Base-by-base conservation (phyloP, 164 flowering plant species). In the Magnolia kwangsiensis region DNA sequence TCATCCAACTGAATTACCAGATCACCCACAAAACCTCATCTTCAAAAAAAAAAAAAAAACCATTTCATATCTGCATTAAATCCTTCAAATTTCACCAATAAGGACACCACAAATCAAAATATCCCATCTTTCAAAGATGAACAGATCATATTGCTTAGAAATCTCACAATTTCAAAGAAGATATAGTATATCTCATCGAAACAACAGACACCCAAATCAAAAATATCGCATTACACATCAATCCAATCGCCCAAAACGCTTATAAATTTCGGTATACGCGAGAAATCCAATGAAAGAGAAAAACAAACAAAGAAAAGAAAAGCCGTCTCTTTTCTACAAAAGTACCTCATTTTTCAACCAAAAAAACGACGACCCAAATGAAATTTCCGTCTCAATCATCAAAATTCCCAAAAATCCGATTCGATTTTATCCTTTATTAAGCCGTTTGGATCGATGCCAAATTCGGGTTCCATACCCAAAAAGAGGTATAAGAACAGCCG, bases 201-300 rank as follows among this genome's bases (percentile, higher is more conserved):
- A 55, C 14, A 55, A 55, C 61, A 55, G 18, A 55, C 8, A 11
- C 18, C 61, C 13, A 55, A 55, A 55, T 55, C 11, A 55, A 55
- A 11, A 55, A 11, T 11, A 27, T 16, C 61, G 16, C 18, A 55
- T 55, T 16, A 16, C 18, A 55, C 45, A 4, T 37, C 45, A 37
- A 37, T 37, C 45, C 45, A 37, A 37, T 37, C 45, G 45, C 45
- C 45, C 45, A 37, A 37, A 3, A 37, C 45, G 45, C 45, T 37
- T 37, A 37, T 37, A 2, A 37, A 37, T 37, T 37, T 37, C 45
- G 77, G 74, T 55, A 80, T 74, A 65, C 69, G 70, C 79, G 65
- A 80, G 55, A 72, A 75, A 74, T 73, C 59, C 76, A 75, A 80
- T 45, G 72, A 74, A 19, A 69, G 49, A 31, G 16, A 71, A 71